These are phyloP conservation scores for Cladosporium halotolerans DNA, from an alignment of 2,329 filamentous ascomycete genomes.

Conservation along the genomic window DNA sequence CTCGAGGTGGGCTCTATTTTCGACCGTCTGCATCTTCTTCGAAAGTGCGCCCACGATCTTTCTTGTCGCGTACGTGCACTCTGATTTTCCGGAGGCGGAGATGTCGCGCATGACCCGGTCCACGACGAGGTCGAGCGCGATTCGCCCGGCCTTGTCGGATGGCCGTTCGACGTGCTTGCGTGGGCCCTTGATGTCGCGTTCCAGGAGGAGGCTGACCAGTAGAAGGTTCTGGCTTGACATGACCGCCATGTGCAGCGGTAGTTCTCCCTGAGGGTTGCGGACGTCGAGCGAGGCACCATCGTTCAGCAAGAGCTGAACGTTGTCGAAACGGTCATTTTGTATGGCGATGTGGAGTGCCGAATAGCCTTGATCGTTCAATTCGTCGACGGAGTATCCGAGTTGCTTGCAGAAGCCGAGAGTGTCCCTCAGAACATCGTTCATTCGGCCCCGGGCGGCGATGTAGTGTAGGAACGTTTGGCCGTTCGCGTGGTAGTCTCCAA, in stretches of 20 bases:
- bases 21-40: not conserved
- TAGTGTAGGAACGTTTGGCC: not conserved
- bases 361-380: not conserved
- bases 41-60: not conserved
- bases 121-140: not conserved
- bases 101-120: not conserved
- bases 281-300: not conserved
- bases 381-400: not conserved
- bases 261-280: not conserved
- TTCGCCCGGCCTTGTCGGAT: not conserved
- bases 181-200: too few species aligned
- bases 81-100: not conserved
- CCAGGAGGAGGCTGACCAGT: not conserved
- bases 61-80: not conserved
- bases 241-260: not conserved
- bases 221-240: not conserved
- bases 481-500: not conserved
- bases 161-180: not conserved
- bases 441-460: not conserved
- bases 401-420: not conserved
- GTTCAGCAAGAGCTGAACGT: not conserved
- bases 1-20: not conserved
- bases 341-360: not conserved
- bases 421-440: not conserved
- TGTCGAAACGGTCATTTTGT: not conserved